phyloP scores from a whole-genome alignment of 371 early-diverging fungal genomes.

The Homolaphlyctis polyrhiza region DNA sequence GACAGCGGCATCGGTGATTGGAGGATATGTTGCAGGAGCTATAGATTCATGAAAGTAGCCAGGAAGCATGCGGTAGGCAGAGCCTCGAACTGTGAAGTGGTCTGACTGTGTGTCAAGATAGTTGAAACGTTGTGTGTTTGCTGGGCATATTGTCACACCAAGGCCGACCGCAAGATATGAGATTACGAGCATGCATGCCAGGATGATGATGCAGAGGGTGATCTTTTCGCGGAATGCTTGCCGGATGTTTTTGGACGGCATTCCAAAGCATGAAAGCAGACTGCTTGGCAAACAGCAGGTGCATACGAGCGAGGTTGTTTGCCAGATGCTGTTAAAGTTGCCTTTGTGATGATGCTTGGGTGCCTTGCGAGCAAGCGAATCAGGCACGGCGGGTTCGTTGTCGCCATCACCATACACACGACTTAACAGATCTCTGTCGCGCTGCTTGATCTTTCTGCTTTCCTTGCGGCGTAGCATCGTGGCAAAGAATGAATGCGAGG shows the following conservation, averaged over 20 bases:
- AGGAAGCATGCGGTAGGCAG: not conserved
- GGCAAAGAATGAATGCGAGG: too few species aligned
- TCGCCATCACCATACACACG: not conserved
- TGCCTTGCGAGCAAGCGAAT: not conserved
- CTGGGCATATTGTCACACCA: slow-evolving; percentile 14
- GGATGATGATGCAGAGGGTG: slow-evolving; percentile 36
- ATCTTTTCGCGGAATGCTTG: slow-evolving; percentile 46
- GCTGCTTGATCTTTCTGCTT: not conserved
- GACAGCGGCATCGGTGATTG: not conserved
- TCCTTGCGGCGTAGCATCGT: not conserved
- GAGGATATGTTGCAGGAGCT: not conserved
- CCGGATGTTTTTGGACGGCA: slow-evolving; percentile 22
- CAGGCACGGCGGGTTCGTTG: not conserved
- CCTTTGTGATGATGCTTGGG: not conserved
- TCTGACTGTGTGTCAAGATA: not conserved
- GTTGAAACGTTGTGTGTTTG: not conserved
- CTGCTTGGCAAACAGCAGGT: slow-evolving; percentile 20
- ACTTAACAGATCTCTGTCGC: not conserved
- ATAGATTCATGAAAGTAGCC: not conserved
- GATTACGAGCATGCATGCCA: slow-evolving; percentile 27
- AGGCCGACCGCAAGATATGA: slow-evolving; percentile 42
- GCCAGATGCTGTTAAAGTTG: slow-evolving; percentile 10
- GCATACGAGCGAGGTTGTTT: slow-evolving; percentile 6
- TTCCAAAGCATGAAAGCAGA: slow-evolving; percentile 15
- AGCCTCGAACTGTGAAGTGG: not conserved